phyloP scores from a whole-genome alignment of 2,329 filamentous ascomycete species.

The Ophiostoma sp. region DNA sequence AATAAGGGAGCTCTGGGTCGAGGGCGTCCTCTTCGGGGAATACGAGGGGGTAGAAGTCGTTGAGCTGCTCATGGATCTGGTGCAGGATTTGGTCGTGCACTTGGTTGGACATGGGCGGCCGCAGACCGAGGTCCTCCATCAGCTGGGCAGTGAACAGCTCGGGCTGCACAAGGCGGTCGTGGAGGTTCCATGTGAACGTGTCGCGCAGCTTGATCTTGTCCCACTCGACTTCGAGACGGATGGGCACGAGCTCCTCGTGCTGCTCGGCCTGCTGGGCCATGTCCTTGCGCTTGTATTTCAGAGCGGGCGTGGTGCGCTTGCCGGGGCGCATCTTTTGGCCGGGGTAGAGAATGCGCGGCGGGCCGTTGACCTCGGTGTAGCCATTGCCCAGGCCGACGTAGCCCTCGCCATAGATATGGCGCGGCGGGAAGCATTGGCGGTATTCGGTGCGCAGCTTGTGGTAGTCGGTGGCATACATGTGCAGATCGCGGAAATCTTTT shows the following conservation, averaged over 20 bases:
- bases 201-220: conserved; percentile 94
- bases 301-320: conserved; percentile 64
- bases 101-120: conserved; percentile 62
- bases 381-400: conserved; percentile 89
- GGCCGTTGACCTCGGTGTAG: conserved; percentile 65
- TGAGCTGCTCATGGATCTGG: conserved; percentile 82
- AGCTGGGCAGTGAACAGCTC: conserved; percentile 84
- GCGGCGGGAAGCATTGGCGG: conserved; percentile 51
- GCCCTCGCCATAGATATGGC: conserved; percentile 62
- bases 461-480: conserved; percentile 64
- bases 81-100: conserved; percentile 55
- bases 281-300: conserved; percentile 74
- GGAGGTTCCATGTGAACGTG: conserved; percentile 97
- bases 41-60: conserved; percentile 88
- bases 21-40: conserved; percentile 85
- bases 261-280: conserved; percentile 81
- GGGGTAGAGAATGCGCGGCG: conserved; percentile 73
- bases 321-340: conserved; percentile 69
- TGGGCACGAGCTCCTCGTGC: conserved; percentile 83
- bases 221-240: conserved; percentile 88
- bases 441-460: conserved; percentile 52
- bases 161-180: conserved; percentile 75
- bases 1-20: conserved; percentile 84
- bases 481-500: conserved; percentile 41
- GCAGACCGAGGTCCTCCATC: conserved; percentile 81